These are phyloP conservation scores for Epichloe hybrida DNA, from an alignment of 2,329 filamentous ascomycete species.

Conservation along the genomic window DNA sequence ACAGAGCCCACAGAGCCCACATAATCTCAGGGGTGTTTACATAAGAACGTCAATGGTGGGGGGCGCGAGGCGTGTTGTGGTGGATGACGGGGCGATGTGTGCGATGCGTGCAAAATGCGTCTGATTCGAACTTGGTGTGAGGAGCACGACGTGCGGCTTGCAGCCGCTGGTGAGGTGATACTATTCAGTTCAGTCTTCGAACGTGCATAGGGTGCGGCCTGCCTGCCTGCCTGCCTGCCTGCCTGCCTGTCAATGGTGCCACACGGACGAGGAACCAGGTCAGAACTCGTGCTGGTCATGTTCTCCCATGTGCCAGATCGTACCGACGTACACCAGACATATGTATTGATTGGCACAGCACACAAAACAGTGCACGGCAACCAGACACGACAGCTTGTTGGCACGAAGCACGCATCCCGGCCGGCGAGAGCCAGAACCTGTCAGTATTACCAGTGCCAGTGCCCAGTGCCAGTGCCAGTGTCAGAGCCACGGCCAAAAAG, in stretches of 20 bases:
- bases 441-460: no score
- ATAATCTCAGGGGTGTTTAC: background rate
- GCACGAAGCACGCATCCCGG: background rate
- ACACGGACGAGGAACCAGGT: background rate
- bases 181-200: background rate
- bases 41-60: background rate
- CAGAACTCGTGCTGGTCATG: background rate
- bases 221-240: background rate
- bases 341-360: no score
- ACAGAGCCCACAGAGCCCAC: background rate
- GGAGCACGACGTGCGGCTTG: conserved; percentile 3
- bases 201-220: no score
- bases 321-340: no score
- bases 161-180: conserved; percentile 4
- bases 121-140: background rate
- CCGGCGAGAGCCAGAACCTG: background rate
- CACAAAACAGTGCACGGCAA: background rate
- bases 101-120: background rate
- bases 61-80: background rate
- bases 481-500: background rate
- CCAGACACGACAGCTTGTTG: background rate
- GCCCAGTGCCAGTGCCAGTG: background rate
- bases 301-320: background rate
- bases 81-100: background rate
- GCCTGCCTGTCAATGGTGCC: background rate